Base-by-base conservation (phyloP, 495 filamentous ascomycete genomes). In the Xylaria acuta region DNA sequence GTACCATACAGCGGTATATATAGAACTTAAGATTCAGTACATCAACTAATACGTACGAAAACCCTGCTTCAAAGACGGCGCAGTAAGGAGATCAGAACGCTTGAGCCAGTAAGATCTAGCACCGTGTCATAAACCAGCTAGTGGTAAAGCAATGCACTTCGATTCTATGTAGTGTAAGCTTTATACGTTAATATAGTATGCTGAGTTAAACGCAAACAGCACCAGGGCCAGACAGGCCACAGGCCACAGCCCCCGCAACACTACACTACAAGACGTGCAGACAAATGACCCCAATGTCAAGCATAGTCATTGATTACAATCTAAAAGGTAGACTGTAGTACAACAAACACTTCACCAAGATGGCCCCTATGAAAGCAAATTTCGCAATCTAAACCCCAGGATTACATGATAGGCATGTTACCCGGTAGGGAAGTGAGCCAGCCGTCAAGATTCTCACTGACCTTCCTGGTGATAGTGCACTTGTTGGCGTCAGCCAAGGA, bases 401-500 rank as follows among this genome's bases (percentile, higher is more conserved):
- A 16, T 56, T 70, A 79, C 49, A 8, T 41, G 53, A 79, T 75
- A 25, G 77, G 75, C 77, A 77, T 79, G 51, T 72, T 75, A 25
- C 80, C 77, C n/a, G 77, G 75, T 11, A 83, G 74, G 65, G 77
- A 36, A 25, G 73, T 51, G 27, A 81, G 74, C 79, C 76, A 78
- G 43, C 80, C 73, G 30, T 81, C 72, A n/a, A 82, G 71, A 59
- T 79, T 70, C 59, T 81, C 77, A 38, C 68, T 67, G 27, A 82
- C 82, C 47, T 78, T 79, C 58, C 73, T 74, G 22, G 78, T 67
- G 74, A 79, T 77, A 16, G 69, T 78, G 76, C 83, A 84, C 68
- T 80, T 74, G 75, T 80, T 83, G 54, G 80, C 76, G n/a, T 79
- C 40, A 1, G 76, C 76, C 43, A 80, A 62, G 11, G 78, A 68